phyloP scores from a whole-genome alignment of 1,284 basidiomycete species.

The Tranzscheliella williamsii region DNA sequence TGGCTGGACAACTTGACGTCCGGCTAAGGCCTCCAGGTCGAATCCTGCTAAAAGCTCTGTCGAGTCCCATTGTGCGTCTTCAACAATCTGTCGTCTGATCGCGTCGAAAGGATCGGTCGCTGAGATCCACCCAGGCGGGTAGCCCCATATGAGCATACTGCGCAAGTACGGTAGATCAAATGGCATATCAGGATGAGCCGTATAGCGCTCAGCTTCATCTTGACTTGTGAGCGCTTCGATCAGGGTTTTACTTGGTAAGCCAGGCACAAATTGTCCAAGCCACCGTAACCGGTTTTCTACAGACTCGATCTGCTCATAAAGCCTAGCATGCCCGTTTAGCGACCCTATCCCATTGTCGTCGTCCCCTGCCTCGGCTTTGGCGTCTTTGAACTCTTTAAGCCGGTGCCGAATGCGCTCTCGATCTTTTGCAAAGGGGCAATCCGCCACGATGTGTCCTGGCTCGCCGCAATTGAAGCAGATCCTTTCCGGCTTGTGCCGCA shows the following conservation, averaged over 20 bases:
- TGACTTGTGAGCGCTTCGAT: too few species aligned
- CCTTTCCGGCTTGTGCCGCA: background rate
- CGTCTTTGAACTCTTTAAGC: conserved; percentile 8
- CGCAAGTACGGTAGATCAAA: too few species aligned
- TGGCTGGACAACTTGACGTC: background rate
- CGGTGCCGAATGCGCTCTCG: conserved; percentile 14
- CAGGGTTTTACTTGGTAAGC: too few species aligned
- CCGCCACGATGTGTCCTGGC: conserved; percentile 5
- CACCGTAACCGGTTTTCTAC: too few species aligned
- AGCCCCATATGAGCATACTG: too few species aligned
- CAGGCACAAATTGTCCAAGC: too few species aligned
- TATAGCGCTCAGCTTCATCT: too few species aligned
- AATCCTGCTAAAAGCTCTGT: conserved; percentile 9
- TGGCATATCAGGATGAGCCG: too few species aligned
- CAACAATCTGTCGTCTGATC: too few species aligned
- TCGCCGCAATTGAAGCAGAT: conserved; percentile 26
- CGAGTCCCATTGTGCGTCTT: conserved; percentile 10
- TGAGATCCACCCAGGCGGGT: too few species aligned
- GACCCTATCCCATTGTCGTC: conserved; percentile 1
- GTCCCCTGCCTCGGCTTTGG: conserved; percentile 1
- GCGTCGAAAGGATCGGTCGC: too few species aligned
- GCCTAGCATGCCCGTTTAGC: conserved; percentile 7
- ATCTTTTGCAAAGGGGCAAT: conserved; percentile 8
- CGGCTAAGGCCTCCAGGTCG: conserved; percentile 17
- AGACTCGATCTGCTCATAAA: conserved; percentile 20